Evolutionary conservation across 1,284 basidiomycete genomes (phyloP).

Genomic region (Leccinum pachyderme): DNA sequence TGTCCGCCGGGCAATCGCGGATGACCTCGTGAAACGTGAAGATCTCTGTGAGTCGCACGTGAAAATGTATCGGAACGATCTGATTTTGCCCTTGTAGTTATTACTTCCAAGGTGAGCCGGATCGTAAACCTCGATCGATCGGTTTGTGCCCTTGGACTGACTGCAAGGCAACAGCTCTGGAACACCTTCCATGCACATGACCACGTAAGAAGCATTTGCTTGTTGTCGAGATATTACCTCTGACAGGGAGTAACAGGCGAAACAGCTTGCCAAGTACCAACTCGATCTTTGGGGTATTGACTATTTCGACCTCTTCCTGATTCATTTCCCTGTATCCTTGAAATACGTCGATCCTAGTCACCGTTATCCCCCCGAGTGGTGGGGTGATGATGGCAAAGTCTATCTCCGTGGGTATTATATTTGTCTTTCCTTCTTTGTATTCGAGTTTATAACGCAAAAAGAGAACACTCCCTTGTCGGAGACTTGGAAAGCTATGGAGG

Average conservation of each 20-base stretch:
- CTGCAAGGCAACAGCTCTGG: slow-evolving; percentile 56
- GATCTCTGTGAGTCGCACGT: slow-evolving; percentile 63
- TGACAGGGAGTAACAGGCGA: slow-evolving; percentile 40
- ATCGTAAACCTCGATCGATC: background rate
- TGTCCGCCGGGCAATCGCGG: slow-evolving; percentile 69
- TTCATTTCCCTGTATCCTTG: slow-evolving; percentile 80
- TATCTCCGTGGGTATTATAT: slow-evolving; percentile 45
- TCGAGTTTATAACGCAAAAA: slow-evolving; percentile 19
- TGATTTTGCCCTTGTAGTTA: slow-evolving; percentile 41
- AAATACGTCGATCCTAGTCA: slow-evolving; percentile 73
- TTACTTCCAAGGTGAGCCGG: slow-evolving; percentile 59
- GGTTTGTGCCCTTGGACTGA: slow-evolving; percentile 2
- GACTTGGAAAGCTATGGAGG: slow-evolving; percentile 77
- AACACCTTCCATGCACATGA: slow-evolving; percentile 77
- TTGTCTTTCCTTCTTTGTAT: slow-evolving; percentile 5
- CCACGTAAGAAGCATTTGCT: slow-evolving; percentile 46
- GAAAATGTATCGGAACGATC: background rate
- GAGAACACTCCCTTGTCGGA: slow-evolving; percentile 69
- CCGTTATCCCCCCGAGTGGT: slow-evolving; percentile 81
- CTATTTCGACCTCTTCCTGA: slow-evolving; percentile 74
- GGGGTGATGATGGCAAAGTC: slow-evolving; percentile 60
- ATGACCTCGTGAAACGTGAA: slow-evolving; percentile 71
- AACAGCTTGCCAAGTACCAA: slow-evolving; percentile 56
- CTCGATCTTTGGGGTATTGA: slow-evolving; percentile 75
- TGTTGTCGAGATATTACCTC: background rate